Base-by-base conservation (phyloP, 495 filamentous ascomycete genomes). In the Tuber calosporum region DNA sequence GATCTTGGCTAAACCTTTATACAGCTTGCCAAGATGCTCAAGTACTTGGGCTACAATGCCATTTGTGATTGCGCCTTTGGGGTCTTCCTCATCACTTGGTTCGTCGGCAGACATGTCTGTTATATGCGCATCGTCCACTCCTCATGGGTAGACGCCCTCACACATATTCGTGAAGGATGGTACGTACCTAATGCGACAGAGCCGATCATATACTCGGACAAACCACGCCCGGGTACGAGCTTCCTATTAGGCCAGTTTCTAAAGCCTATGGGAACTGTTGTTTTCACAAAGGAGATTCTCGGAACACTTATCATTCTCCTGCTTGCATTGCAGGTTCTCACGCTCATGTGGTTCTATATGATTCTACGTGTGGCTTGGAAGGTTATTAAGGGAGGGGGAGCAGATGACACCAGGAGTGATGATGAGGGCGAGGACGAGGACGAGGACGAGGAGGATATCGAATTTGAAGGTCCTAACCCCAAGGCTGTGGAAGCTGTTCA, bases 11-110 rank as follows among this genome's bases (percentile, higher is more conserved):
- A 67, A 71, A 26, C 34, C 38, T 69, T 62, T 22, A 34, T 26
- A 8, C 17, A 98, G 94, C 81, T 89, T n/a, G 95, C 95, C 66
- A 99, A 99, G 83, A 90, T 95, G 74, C 88, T 98, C 75, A 97
- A 96, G 82, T 99, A 99, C 81, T 82, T 95, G 22, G 88, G 90
- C 70, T 92, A 85, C 83, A 86, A 89, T 69, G 88, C 82, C 17
- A 83, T 90, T 74, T 97, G 94, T 87, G 94, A 97, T 80, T 83
- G 88, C 72, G 88, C 89, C 62, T 99, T 98, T 80, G 96, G 88
- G 48, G 77, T 96, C 53, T 97, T 99, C 84, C 90, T 98, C 84
- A 75, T 92, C 34, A 88, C 87, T 70, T 99, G 95, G 95, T 85
- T 98, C 75, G 77, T 91, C 36, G 87, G 91, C 5, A 91, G 95